A percentile compares a stretch with the other conserved stretches of the same genome.
phyloP scores from a whole-genome alignment of 345 rosid species.

The Linum trigynum region DNA sequence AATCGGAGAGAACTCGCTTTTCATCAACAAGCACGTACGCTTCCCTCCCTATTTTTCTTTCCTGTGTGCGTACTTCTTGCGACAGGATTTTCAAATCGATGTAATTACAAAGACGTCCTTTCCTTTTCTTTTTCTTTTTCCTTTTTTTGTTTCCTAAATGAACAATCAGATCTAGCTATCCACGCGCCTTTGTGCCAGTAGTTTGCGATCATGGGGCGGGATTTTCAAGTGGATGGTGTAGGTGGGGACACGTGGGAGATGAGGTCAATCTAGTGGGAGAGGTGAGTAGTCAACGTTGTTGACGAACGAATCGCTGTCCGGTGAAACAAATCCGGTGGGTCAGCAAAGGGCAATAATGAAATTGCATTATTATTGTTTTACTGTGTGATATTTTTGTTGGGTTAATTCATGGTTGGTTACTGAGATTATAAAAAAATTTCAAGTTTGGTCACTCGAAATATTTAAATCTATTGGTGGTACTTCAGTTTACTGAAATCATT shows the following conservation, averaged over 20 bases:
- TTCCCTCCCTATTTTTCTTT: neutral
- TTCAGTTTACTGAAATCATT: too few species aligned
- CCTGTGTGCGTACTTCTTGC: neutral
- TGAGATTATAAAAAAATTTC: too few species aligned
- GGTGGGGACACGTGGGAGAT: neutral
- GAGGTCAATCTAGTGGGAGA: neutral
- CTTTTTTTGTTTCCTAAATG: too few species aligned
- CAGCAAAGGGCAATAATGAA: neutral
- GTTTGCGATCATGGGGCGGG: neutral
- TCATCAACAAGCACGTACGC: neutral
- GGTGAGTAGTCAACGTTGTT: neutral
- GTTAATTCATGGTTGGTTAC: too few species aligned
- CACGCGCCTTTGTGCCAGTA: neutral
- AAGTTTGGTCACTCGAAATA: too few species aligned
- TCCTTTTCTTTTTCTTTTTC: too few species aligned
- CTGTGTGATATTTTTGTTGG: neutral
- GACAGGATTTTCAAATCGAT: neutral
- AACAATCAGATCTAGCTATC: neutral
- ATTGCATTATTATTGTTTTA: too few species aligned
- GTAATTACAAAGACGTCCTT: neutral
- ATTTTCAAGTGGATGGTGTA: neutral
- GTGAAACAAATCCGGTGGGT: neutral
- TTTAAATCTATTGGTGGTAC: too few species aligned
- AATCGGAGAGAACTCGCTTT: too few species aligned
- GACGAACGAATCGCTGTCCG: neutral